These are phyloP conservation scores for Daldinia loculata DNA, from an alignment of 495 filamentous ascomycete species.

Conservation along the genomic window DNA sequence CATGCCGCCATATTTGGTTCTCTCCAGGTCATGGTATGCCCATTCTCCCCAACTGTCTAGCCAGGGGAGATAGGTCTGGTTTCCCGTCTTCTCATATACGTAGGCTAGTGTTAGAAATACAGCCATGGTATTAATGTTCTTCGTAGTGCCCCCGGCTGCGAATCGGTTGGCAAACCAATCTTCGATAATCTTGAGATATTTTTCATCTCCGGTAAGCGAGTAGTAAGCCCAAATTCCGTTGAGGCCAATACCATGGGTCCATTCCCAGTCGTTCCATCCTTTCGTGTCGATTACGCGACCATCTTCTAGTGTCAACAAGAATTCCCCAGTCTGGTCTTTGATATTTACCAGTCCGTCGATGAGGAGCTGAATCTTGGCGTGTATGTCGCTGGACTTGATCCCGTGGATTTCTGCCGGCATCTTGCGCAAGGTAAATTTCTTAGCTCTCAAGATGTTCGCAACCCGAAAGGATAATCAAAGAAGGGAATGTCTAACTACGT, in stretches of 20 bases:
- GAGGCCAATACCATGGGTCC: conserved; percentile 80
- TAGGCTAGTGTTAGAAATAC: conserved; percentile 75
- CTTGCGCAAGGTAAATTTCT: conserved; percentile 14
- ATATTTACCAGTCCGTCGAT: conserved; percentile 76
- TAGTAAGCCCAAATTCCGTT: conserved; percentile 84
- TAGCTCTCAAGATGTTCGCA: neutral
- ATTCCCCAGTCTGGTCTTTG: conserved; percentile 72
- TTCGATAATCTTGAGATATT: conserved; percentile 65
- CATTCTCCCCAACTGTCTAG: conserved; percentile 79
- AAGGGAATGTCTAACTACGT: neutral
- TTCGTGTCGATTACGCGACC: conserved; percentile 81
- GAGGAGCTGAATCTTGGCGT: conserved; percentile 65
- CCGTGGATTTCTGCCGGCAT: conserved; percentile 54
- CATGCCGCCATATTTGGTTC: conserved; percentile 76
- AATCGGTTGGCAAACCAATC: conserved; percentile 74
- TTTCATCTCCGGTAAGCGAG: conserved; percentile 64
- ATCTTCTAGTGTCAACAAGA: conserved; percentile 70
- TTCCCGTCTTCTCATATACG: conserved; percentile 72
- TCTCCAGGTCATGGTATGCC: conserved; percentile 74
- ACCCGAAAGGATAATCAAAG: neutral
- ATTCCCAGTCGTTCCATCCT: conserved; percentile 81
- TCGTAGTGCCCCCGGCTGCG: conserved; percentile 72
- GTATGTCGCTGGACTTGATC: conserved; percentile 57
- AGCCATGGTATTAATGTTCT: conserved; percentile 85
- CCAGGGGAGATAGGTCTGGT: conserved; percentile 70